Evolutionary conservation across 345 rosid genomes (phyloP).

Genomic region (Eucalyptus regnans): DNA sequence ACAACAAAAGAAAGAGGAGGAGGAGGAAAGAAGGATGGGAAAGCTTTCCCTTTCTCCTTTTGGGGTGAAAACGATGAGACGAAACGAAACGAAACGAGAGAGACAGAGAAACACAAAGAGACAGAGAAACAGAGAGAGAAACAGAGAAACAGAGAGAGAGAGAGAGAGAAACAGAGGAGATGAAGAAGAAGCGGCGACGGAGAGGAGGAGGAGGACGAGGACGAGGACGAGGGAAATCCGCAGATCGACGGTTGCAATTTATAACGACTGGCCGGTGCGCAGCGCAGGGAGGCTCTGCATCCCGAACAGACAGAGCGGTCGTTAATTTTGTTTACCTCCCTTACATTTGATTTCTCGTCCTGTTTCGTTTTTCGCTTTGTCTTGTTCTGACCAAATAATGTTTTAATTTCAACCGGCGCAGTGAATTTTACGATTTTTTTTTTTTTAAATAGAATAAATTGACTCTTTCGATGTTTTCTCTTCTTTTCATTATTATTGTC

Average conservation of each 20-base stretch:
- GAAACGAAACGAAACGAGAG: background rate
- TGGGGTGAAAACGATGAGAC: background rate
- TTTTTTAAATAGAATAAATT: background rate
- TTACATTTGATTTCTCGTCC: background rate
- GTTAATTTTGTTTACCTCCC: background rate
- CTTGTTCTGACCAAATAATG: background rate
- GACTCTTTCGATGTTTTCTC: background rate
- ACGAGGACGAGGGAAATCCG: background rate
- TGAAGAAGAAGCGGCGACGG: background rate
- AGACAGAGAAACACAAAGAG: too few relatives aligned
- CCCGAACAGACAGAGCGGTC: background rate
- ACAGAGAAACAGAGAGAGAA: too few relatives aligned
- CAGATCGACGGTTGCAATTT: background rate
- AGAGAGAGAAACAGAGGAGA: background rate
- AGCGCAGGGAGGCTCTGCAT: background rate
- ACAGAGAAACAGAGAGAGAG: background rate
- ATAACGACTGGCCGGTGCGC: background rate
- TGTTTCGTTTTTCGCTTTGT: background rate
- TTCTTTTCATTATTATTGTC: rapidly evolving
- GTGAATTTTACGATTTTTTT: background rate
- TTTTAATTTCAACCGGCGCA: background rate
- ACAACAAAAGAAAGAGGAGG: background rate
- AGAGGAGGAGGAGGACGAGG: background rate
- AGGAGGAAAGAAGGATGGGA: background rate
- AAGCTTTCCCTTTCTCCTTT: background rate